These are phyloP conservation scores for Raffaelea arxii DNA, from an alignment of 2,329 filamentous ascomycete species.

Conservation along the genomic window DNA sequence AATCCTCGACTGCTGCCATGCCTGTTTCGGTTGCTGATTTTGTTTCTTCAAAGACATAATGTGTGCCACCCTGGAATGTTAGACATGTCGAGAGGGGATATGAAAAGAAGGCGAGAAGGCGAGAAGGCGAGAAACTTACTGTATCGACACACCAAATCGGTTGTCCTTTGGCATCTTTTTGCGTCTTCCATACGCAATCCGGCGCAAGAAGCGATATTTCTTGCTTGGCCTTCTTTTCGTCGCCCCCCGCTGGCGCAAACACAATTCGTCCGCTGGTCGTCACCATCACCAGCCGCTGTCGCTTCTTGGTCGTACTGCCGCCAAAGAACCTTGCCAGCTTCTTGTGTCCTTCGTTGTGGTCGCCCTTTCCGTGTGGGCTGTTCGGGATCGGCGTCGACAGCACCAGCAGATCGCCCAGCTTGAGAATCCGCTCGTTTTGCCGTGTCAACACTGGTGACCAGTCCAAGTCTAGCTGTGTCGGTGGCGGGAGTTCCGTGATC, in stretches of 20 bases:
- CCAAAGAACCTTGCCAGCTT: conserved; percentile 93
- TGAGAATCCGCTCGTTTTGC: conserved; percentile 87
- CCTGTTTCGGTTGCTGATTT: conserved; percentile 59
- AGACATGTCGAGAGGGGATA: not conserved
- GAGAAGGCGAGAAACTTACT: too few species aligned
- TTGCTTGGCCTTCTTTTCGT: conserved; percentile 90
- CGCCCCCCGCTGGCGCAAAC: conserved; percentile 80
- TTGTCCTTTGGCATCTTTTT: conserved; percentile 78
- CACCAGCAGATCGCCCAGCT: conserved; percentile 84
- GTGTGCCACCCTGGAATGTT: conserved; percentile 63
- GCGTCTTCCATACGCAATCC: conserved; percentile 70
- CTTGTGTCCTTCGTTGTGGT: conserved; percentile 60
- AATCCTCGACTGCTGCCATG: conserved; percentile 71
- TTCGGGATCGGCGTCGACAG: conserved; percentile 68
- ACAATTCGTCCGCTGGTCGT: conserved; percentile 87
- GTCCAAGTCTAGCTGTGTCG: conserved; percentile 92
- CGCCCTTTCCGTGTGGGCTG: conserved; percentile 61
- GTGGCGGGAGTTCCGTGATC: conserved; percentile 93
- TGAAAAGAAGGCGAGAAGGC: not conserved
- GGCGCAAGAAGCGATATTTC: conserved; percentile 75
- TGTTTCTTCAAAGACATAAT: conserved; percentile 89
- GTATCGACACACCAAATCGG: conserved; percentile 87
- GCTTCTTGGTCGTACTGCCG: conserved; percentile 82
- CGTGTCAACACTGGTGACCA: conserved; percentile 93
- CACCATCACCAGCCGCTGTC: conserved; percentile 87